Conservation (phyloP, 192 early-diverging fungal genomes). For the Gigaspora rosea region DNA sequence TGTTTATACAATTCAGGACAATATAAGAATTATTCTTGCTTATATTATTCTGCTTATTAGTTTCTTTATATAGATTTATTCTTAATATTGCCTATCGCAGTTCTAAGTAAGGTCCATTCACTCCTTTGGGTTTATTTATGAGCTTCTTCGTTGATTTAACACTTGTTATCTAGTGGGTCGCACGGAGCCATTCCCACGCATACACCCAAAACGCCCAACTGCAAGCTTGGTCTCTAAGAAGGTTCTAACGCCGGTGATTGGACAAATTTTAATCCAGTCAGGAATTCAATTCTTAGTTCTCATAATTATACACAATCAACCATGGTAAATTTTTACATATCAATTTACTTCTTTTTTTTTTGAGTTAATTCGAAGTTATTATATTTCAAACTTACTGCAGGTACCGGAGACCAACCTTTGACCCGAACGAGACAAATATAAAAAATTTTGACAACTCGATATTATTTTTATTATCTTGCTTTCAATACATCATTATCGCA, state of each 20-base stretch:
- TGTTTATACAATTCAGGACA: neutral
- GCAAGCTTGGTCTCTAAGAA: conserved; percentile 87
- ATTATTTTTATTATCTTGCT: conserved; percentile 88
- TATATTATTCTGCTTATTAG: conserved; percentile 54
- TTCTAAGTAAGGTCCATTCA: conserved; percentile 56
- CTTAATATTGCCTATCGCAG: conserved; percentile 85
- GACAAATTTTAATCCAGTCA: conserved; percentile 84
- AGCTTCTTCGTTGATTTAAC: neutral
- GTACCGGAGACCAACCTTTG: conserved; percentile 57
- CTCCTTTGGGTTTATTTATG: neutral
- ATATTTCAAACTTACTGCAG: conserved; percentile 24
- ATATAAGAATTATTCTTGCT: neutral
- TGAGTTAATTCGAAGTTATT: neutral
- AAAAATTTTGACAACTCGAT: conserved; percentile 87
- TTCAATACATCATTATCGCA: conserved; percentile 90
- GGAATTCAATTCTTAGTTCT: conserved; percentile 79
- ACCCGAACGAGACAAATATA: conserved; percentile 71
- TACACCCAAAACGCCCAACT: conserved; percentile 83
- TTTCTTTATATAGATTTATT: conserved; percentile 95
- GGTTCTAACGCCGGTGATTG: conserved; percentile 87
- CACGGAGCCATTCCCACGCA: conserved; percentile 71
- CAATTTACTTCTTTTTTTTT: neutral
- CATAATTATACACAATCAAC: conserved; percentile 68
- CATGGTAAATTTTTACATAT: conserved; percentile 59
- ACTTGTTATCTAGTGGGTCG: conserved; percentile 71